Conservation (phyloP, 2,329 filamentous ascomycete genomes). For the Elsinoe batatas region DNA sequence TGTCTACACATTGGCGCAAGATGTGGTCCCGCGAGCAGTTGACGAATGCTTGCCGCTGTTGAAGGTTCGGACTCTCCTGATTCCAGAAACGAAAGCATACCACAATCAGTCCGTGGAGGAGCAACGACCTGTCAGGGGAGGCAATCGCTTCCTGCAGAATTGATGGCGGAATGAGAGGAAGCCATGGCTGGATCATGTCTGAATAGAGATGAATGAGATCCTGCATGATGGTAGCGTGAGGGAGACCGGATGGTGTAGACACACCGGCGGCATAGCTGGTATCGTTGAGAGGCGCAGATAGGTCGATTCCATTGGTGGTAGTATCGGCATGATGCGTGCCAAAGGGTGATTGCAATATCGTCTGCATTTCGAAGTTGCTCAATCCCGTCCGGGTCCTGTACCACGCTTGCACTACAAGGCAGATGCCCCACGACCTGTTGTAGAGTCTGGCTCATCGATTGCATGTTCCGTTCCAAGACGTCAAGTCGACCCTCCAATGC, state of each 20-base stretch:
- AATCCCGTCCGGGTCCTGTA: too few relatives aligned
- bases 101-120: not conserved
- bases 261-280: too few relatives aligned
- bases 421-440: not conserved
- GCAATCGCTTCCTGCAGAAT: not conserved
- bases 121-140: not conserved
- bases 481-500: not conserved
- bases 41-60: too few relatives aligned
- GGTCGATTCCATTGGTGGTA: too few relatives aligned
- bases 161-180: not conserved
- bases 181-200: not conserved
- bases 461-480: not conserved
- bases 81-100: not conserved
- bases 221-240: not conserved
- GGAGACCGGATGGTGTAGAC: not conserved
- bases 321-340: too few relatives aligned
- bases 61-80: not conserved
- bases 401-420: too few relatives aligned
- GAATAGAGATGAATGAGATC: not conserved
- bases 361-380: too few relatives aligned
- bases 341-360: too few relatives aligned
- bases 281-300: too few relatives aligned
- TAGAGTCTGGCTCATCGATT: not conserved
- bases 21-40: too few relatives aligned
- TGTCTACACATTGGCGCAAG: not conserved